Base-by-base conservation (phyloP, 768 basidiomycete species). In the Lactarius sp. region DNA sequence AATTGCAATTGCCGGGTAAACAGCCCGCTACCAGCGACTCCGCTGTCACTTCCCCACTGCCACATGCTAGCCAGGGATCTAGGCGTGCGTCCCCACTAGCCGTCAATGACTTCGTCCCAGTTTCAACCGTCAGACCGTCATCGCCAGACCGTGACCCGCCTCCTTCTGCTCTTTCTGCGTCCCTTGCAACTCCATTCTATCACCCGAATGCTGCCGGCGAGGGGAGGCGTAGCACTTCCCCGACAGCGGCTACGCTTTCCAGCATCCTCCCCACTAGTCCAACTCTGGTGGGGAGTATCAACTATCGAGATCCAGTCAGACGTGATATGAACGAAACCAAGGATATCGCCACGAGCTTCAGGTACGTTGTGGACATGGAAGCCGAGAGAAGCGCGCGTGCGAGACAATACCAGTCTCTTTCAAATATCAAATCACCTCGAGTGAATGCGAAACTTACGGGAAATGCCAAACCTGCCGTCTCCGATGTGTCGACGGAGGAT, bases 151-250 rank as follows among this genome's bases (percentile, higher is more conserved):
- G 36, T 76, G 78, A 55, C 34, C 49, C 9, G 42, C 61, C 46
- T 51, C 65, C 79, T 37, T 91, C 88, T 57, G 83, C 85, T 6
- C 80, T 91, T 49, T 90, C 88, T 20, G 83, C 82, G n/a, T 89
- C 88, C 39, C 76, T 90, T 50, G 83, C 79, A 6, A 81, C 81
- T 20, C 75, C 76, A 16, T 83, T 88, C 67, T 80, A 86, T 62
- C 77, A 83, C 68, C 80, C 83, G 5, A 79, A 73, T 60, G 76
- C 76, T 27, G 69, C 61, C 56, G 68, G 66, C 44, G 71, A 68
- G 61, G 62, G n/a, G 53, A 60, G 41, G 44, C 62, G 61, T 54
- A 41, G 67, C 36, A 62, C 64, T 56, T 34, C 64, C n/a, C 69
- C 53, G 39, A 44, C 56, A 61, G 46, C 34, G 47, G 44, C 61